Percentiles rank a stretch among this genome's conserved stretches.
Conservation (phyloP, 306 rosid species). For the Sechiopsis laciniata region DNA sequence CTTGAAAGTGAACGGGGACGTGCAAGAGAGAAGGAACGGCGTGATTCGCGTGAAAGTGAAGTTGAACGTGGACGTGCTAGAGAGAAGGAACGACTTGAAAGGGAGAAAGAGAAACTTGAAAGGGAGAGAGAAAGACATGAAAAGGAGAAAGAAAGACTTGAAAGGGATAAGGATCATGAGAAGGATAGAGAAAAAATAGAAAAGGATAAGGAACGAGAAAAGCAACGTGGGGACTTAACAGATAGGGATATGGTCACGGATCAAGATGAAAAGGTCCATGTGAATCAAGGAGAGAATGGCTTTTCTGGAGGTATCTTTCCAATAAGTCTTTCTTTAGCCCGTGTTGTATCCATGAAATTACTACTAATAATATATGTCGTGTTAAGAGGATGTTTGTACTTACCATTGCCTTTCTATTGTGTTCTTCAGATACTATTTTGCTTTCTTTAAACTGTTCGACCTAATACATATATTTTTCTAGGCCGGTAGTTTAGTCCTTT, state of each 20-base stretch:
- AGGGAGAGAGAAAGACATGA: slow-evolving; percentile 57
- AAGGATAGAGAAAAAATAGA: no score
- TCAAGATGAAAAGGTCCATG: slow-evolving; percentile 38
- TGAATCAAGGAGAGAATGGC: slow-evolving; percentile 37
- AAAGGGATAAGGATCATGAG: no score
- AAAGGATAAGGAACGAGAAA: slow-evolving; percentile 3
- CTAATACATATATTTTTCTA: not conserved
- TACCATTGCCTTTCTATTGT: slow-evolving; percentile 3
- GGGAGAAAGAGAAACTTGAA: slow-evolving; percentile 50
- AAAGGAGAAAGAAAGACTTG: slow-evolving; percentile 44
- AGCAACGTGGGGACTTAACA: slow-evolving; percentile 31
- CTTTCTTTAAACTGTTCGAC: not conserved
- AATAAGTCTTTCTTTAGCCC: not conserved
- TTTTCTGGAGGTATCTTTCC: slow-evolving; percentile 29
- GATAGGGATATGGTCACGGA: slow-evolving; percentile 27
- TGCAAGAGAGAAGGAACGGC: slow-evolving; percentile 69
- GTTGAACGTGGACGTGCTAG: slow-evolving; percentile 30
- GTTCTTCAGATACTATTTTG: not conserved
- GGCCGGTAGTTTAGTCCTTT: not conserved
- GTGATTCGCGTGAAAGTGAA: slow-evolving; percentile 35
- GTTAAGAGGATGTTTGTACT: not conserved
- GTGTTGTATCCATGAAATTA: slow-evolving; percentile 1
- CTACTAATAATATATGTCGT: slow-evolving; percentile 12
- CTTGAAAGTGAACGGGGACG: slow-evolving; percentile 55
- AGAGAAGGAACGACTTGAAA: slow-evolving; percentile 32